Evolutionary conservation across 768 basidiomycete species (phyloP), one percentile per base, ranked within the genome.

Genomic region (Fomitopsis serialis): DNA sequence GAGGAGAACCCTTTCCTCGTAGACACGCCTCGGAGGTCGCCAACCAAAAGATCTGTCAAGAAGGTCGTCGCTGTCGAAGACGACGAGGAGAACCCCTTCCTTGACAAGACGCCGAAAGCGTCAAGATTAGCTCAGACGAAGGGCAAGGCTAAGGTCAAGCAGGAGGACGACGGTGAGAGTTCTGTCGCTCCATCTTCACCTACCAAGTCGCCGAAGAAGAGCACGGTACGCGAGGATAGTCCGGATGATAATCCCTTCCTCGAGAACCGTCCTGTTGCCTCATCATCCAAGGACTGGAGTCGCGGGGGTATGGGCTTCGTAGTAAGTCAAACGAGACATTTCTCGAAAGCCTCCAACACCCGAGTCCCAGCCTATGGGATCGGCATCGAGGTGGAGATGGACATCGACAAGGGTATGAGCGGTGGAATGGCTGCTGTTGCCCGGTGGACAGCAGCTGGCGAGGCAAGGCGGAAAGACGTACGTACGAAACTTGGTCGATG

Each of bases 381-480:
- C 57, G 91, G 91, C 1, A 89, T 93, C 47, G 88, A 92, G 69
- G 89, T 92, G 23, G 88, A 92, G 60, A 85, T 89, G 73, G 82
- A 91, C 61, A 79, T 90, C 52, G 87, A 89, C 68, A 88, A 87
- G 69, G 82, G 79, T 60, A 84, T 88, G 84, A 74, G 74, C 21
- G 82, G 79, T 43, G 89, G 90, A n/a, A 92, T 92, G 86, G 88
- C 89, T 35, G 87, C 90, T 25, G 87, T 93, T 42, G 90, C 91
- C 49, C 80, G 89, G 52, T 93, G 91, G 91, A 91, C 91, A 2
- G 80, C 86, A 25, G 81, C 75, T 42, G 70, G 78, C 35, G 87
- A 89, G 51, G 70, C 69, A 32, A 80, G 91, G 50, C 79, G 82
- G 51, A 69, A 74, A 50, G 72, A 79, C 50, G 77, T 92, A 57